Evolutionary conservation across 1,284 basidiomycete species (phyloP).

Genomic region (Polyporus tsugae): DNA sequence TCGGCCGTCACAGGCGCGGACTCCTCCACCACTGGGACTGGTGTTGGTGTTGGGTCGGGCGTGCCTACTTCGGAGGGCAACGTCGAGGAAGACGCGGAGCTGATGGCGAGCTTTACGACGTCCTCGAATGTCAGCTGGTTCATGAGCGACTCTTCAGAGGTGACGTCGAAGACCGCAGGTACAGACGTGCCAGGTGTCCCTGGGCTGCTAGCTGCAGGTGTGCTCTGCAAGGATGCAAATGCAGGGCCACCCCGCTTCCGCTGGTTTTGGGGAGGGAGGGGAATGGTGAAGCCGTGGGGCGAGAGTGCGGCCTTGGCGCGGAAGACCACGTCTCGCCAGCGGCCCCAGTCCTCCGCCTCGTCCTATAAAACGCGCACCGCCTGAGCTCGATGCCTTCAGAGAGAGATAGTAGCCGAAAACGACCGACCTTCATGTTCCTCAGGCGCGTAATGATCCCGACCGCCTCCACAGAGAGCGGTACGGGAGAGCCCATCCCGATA

Average conservation of each 20-base stretch:
- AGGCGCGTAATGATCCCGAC: conserved; percentile 87
- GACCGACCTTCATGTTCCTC: conserved; percentile 81
- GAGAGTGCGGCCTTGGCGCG: conserved; percentile 69
- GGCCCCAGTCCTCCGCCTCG: conserved; percentile 91
- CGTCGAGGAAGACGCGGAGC: conserved; percentile 8
- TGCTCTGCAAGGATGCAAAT: background rate
- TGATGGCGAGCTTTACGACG: conserved; percentile 39
- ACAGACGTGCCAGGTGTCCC: background rate
- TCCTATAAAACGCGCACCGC: conserved; percentile 58
- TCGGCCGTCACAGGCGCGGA: conserved; percentile 19
- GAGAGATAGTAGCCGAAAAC: background rate
- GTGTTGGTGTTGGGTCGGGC: conserved; percentile 8
- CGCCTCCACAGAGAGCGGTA: conserved; percentile 85
- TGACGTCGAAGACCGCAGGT: background rate
- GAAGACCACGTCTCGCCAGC: conserved; percentile 88
- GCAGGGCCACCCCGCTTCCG: conserved; percentile 62
- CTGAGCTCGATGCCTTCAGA: too few relatives aligned
- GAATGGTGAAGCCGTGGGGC: conserved; percentile 56
- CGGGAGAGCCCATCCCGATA: conserved; percentile 91
- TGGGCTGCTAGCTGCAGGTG: background rate
- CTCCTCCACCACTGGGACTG: conserved; percentile 14
- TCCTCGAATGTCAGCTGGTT: conserved; percentile 56
- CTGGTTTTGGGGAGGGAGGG: conserved; percentile 64
- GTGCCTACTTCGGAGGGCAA: conserved; percentile 6
- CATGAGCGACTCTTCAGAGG: conserved; percentile 15